A percentile compares a stretch with the other conserved stretches of the same genome.
Evolutionary conservation across 106 monocot species (phyloP).

Genomic region (Allium fistulosum): DNA sequence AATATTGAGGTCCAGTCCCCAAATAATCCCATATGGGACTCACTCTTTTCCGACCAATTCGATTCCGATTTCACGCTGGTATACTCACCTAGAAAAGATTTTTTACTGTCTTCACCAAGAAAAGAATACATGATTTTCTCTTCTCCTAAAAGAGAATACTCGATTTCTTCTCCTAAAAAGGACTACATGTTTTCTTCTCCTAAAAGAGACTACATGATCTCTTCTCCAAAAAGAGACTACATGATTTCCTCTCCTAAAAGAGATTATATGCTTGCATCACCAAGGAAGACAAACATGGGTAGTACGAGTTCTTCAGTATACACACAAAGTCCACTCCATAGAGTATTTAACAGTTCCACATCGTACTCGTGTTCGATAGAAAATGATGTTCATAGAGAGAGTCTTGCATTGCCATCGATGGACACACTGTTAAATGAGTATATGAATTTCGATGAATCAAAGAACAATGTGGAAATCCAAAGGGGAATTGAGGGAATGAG

Average conservation of each 20-base stretch:
- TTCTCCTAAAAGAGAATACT: conserved; percentile 30
- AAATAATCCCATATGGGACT: conserved; percentile 27
- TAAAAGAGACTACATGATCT: conserved; percentile 28
- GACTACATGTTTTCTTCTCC: conserved; percentile 25
- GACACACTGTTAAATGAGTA: conserved; percentile 17
- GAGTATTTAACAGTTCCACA: conserved; percentile 15
- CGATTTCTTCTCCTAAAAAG: conserved; percentile 27
- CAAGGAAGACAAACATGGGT: conserved; percentile 11
- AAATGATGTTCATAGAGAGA: conserved; percentile 6
- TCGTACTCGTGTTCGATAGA: neutral
- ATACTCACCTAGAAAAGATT: conserved; percentile 29
- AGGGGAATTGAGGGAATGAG: neutral
- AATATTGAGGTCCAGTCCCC: conserved; percentile 30
- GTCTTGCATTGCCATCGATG: neutral
- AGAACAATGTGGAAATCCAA: neutral
- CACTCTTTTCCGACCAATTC: conserved; percentile 25
- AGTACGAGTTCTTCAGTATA: neutral
- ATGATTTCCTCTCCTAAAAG: conserved; percentile 19
- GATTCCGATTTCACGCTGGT: conserved; percentile 29
- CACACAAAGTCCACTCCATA: conserved; percentile 23
- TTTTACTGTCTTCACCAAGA: conserved; percentile 23
- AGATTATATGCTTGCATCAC: conserved; percentile 15
- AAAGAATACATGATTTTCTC: conserved; percentile 22
- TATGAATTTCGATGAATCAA: neutral
- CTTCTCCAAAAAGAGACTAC: conserved; percentile 23